phyloP scores from a whole-genome alignment of 352 stramenopile genomes.

The Aphanomyces cochlioides region DNA sequence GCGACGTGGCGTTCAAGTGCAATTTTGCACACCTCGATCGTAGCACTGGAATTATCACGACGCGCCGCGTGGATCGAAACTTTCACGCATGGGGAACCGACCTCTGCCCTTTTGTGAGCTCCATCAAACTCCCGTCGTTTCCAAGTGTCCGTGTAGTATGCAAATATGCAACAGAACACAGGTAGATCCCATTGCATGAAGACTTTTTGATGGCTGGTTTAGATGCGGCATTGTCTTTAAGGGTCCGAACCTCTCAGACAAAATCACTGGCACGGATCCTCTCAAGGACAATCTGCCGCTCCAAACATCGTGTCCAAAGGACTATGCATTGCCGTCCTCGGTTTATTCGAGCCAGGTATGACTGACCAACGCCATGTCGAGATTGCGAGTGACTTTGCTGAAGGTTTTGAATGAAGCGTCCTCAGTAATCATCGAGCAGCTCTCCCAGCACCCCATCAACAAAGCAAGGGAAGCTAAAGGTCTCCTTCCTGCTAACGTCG shows the following conservation, averaged over 20 bases:
- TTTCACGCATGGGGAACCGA: slow-evolving; percentile 80
- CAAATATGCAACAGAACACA: slow-evolving; percentile 86
- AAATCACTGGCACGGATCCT: slow-evolving; percentile 83
- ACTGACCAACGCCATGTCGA: neutral
- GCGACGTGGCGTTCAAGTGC: slow-evolving; percentile 86
- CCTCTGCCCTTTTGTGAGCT: slow-evolving; percentile 71
- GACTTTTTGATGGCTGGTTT: neutral
- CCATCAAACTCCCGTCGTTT: slow-evolving; percentile 51
- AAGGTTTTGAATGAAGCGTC: slow-evolving; percentile 76
- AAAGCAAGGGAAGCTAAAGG: slow-evolving; percentile 44
- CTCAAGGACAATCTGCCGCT: slow-evolving; percentile 83
- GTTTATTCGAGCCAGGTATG: slow-evolving; percentile 63
- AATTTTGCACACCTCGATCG: slow-evolving; percentile 83
- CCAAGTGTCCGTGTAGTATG: slow-evolving; percentile 62
- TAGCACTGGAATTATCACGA: slow-evolving; percentile 59
- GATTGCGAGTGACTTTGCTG: neutral
- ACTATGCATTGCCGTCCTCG: slow-evolving; percentile 41
- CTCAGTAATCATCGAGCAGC: slow-evolving; percentile 51
- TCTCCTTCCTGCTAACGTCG: slow-evolving; percentile 76
- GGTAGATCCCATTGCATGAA: slow-evolving; percentile 19
- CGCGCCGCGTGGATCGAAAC: slow-evolving; percentile 77
- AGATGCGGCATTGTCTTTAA: slow-evolving; percentile 82
- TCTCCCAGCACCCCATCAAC: slow-evolving; percentile 78
- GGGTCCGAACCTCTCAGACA: slow-evolving; percentile 68
- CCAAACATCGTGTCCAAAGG: slow-evolving; percentile 51